Conservation (phyloP, 2,329 filamentous ascomycete genomes). For the Scedosporium minutisporum region DNA sequence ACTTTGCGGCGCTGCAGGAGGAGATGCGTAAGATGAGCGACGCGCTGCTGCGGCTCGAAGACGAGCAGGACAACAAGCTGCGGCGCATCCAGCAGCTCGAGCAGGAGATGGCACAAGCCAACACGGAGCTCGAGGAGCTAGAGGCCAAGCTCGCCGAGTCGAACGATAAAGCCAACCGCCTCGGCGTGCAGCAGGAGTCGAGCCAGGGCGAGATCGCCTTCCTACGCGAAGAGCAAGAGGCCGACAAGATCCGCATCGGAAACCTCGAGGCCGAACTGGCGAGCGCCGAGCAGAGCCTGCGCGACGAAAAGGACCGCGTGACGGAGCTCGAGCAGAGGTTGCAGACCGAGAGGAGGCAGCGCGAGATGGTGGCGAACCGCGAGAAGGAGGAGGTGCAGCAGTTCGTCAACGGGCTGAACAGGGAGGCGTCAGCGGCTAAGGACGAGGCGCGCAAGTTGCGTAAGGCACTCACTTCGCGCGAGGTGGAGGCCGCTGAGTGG, state of each 20-base stretch:
- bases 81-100: conserved; percentile 75
- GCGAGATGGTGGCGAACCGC: conserved; percentile 74
- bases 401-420: conserved; percentile 84
- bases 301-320: conserved; percentile 72
- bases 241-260: conserved; percentile 95
- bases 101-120: conserved; percentile 71
- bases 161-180: conserved; percentile 76
- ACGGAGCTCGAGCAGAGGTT: conserved; percentile 67
- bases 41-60: conserved; percentile 75
- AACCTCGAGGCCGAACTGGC: conserved; percentile 79
- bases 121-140: conserved; percentile 75
- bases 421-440: conserved; percentile 69
- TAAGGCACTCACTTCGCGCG: conserved; percentile 71
- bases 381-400: conserved; percentile 95
- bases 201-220: conserved; percentile 90
- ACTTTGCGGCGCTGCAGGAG: conserved; percentile 81
- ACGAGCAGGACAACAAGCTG: conserved; percentile 73
- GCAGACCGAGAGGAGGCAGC: conserved; percentile 70
- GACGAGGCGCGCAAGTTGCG: conserved; percentile 76
- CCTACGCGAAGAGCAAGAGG: conserved; percentile 90
- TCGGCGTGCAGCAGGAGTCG: conserved; percentile 86
- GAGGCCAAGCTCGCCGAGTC: conserved; percentile 77
- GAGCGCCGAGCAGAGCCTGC: conserved; percentile 66
- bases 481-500: conserved; percentile 84
- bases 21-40: conserved; percentile 92